Conservation (phyloP, 306 rosid species). For the Quercus gilva region DNA sequence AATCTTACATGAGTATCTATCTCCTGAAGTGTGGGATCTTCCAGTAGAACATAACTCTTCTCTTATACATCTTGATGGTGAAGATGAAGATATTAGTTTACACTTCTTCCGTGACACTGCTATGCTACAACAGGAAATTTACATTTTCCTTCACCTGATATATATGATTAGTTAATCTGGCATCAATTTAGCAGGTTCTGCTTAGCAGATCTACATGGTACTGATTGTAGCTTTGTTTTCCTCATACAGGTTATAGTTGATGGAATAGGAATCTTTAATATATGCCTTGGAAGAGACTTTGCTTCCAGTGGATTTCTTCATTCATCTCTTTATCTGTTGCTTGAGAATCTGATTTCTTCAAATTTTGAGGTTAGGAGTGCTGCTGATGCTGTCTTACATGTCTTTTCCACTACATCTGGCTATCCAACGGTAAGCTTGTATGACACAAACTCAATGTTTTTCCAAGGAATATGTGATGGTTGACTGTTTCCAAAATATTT, state of each 20-base stretch:
- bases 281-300: slow-evolving; percentile 81
- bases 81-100: slow-evolving; percentile 53
- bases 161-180: slow-evolving; percentile 24
- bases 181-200: slow-evolving; percentile 8
- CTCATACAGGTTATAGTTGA: slow-evolving; percentile 83
- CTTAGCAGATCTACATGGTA: slow-evolving; percentile 13
- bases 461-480: background rate
- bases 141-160: slow-evolving; percentile 23
- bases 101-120: slow-evolving; percentile 73
- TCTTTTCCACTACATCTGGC: slow-evolving; percentile 64
- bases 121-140: slow-evolving; percentile 79
- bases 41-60: slow-evolving; percentile 47
- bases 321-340: slow-evolving; percentile 84
- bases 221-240: slow-evolving; percentile 30
- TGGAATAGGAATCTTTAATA: slow-evolving; percentile 77
- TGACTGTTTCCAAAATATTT: slow-evolving; percentile 13
- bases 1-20: slow-evolving; percentile 79
- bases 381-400: slow-evolving; percentile 66
- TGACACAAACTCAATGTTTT: slow-evolving; percentile 4
- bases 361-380: slow-evolving; percentile 68
- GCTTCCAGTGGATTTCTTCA: slow-evolving; percentile 83
- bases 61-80: slow-evolving; percentile 38
- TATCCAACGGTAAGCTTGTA: slow-evolving; percentile 55
- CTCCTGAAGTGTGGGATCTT: slow-evolving; percentile 86
- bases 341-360: slow-evolving; percentile 82